Base-by-base conservation (phyloP, 257 asterid species). In the Solanum medicagineum region DNA sequence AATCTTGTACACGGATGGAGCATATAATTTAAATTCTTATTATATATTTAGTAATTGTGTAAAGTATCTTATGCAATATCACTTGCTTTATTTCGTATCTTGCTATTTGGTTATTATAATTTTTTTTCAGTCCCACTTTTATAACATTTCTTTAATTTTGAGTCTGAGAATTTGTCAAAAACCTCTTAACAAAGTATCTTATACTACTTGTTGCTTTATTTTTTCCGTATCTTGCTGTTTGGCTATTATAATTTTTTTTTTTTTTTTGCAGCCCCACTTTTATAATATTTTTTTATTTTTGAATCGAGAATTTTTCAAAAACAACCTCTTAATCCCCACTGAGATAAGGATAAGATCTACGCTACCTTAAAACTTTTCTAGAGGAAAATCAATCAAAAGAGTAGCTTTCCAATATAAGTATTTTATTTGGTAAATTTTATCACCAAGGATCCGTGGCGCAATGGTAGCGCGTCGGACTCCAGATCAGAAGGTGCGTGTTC, bases 401-500 rank as follows among this genome's bases (percentile, higher is more conserved):
- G 36, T 32, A 32, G 32, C 2, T 32, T 32, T 29, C 0, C 0
- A 29, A 29, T 29, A 29, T 29, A 29, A 29, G 32, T 29, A 29
- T 2, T 29, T 29, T 29, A 29, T 29, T 29, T 29, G 32, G 32
- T 29, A 29, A 29, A 2, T 3, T 32, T 0, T 2, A 32, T 3
- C 36, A 32, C 4, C 36, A 3, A 0, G 96, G 98, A 92, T 92
- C 94, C 93, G 95, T 94, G 98, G 98, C 97, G 97, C 95, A 95
- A 95, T 93, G 98, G 97, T 93, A 91, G 96, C 97, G 96, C 95
- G 98, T 94, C 98, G 93, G 98, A 94, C 99, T 95, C 98, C 98
- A 95, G 98, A 94, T 96, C 97, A 95, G 97, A 95, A 94, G 98
- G 98, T 96, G 98, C 96, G 93, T 93, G 96, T 92, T 93, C 96